A percentile compares a stretch with the other conserved stretches of the same genome.
phyloP scores from a whole-genome alignment of 2,329 filamentous ascomycete species.

The Zasmidium citrigriseum region DNA sequence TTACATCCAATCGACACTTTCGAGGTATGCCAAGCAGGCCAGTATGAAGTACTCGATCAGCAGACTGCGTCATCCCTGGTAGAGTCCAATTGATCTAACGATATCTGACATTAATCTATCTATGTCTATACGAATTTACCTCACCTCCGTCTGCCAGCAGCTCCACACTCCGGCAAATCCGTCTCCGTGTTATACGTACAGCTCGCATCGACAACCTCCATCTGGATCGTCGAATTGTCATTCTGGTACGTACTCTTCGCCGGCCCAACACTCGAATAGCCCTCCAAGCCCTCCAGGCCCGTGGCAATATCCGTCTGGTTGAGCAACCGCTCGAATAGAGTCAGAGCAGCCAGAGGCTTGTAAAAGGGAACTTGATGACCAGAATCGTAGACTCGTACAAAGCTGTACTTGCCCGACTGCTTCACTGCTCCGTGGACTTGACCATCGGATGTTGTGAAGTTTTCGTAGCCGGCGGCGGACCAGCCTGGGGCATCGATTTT shows the following conservation, averaged over 20 bases:
- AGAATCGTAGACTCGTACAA: slow-evolving; percentile 52
- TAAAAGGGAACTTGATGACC: slow-evolving; percentile 58
- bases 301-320: slow-evolving; percentile 53
- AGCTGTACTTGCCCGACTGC: slow-evolving; percentile 54
- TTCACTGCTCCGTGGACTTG: slow-evolving; percentile 56
- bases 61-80: background rate
- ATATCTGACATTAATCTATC: too few species aligned
- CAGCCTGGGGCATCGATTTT: slow-evolving; percentile 46
- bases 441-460: slow-evolving; percentile 45
- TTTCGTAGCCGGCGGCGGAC: slow-evolving; percentile 48
- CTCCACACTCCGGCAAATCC: slow-evolving; percentile 7
- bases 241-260: slow-evolving; percentile 25
- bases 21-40: too few species aligned
- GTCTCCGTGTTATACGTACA: slow-evolving; percentile 10
- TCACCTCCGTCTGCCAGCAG: background rate
- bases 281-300: slow-evolving; percentile 41
- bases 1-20: too few species aligned
- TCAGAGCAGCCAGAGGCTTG: slow-evolving; percentile 49
- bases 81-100: too few species aligned
- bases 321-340: slow-evolving; percentile 53
- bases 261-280: slow-evolving; percentile 23
- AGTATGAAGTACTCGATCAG: background rate
- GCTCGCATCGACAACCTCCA: slow-evolving; percentile 6
- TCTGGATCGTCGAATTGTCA: slow-evolving; percentile 12
- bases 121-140: background rate